Evolutionary conservation across 2,329 filamentous ascomycete genomes (phyloP), one percentile per base, ranked within the genome.

Genomic region (Talaromyces sp.): DNA sequence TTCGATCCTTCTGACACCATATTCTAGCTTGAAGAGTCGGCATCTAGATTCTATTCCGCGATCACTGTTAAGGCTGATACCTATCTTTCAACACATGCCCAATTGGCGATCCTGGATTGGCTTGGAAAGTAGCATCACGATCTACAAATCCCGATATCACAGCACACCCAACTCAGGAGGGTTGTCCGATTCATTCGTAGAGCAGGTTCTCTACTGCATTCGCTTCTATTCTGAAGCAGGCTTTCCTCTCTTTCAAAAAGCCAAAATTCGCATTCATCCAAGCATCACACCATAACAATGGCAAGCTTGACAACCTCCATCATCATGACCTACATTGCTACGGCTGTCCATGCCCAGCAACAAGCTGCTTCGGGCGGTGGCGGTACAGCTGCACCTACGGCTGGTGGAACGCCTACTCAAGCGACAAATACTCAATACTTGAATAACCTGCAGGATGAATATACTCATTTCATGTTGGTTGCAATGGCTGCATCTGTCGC

Each of bases 401-500:
- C 6, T 34, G n/a, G 29, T 22, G 60, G 27, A n/a, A 10, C 19
- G 10, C 15, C 47, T 58, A 15, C 38, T n/a, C 51, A 47, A 34
- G 34, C 38, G 36, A n/a, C 56, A 27, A 29, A 61, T 4, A 27
- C 49, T 45, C 8, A 65, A 19, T 47, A 59, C 19, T 62, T 61
- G 27, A 49, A 63, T 25, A 5, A 31, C 17, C 61, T 66, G 22
- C 54, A 64, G 38, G 36, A 53, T 36, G 19, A 49, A 1, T 68
- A 68, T 47, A 83, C 84, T 43, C 80, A 85, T 65, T 89, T 89
- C 73, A 82, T 89, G 51, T 80, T 89, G 69, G 79, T 88, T 69
- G 82, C 89, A 31, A 88, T 91, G 63, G 64, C 60, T 29, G 64
- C 53, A 43, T 29, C 93, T 61, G 84, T 89, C 13, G 83, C 77